Percentiles rank a stretch among this genome's conserved stretches.
phyloP scores from a whole-genome alignment of 2,329 filamentous ascomycete genomes.

The Pseudogymnoascus pannorum region DNA sequence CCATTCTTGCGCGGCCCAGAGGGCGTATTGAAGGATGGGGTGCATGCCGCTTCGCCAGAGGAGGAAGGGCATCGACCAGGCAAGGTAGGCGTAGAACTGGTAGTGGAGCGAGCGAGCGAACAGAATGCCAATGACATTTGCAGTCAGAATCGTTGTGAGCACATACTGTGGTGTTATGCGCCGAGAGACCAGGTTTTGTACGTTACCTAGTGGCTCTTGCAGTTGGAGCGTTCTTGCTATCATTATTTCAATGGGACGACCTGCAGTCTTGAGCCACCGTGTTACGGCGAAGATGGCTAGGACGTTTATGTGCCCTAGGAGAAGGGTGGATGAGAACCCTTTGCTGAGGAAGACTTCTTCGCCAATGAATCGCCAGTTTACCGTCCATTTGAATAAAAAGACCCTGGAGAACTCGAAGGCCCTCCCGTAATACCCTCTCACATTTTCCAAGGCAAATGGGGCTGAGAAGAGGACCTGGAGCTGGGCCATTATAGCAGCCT shows the following conservation, averaged over 20 bases:
- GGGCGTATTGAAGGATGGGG: slow-evolving; percentile 47
- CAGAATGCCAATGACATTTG: slow-evolving; percentile 59
- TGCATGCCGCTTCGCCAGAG: slow-evolving; percentile 59
- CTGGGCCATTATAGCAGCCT: slow-evolving; percentile 65
- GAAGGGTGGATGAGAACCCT: slow-evolving; percentile 49
- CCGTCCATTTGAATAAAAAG: slow-evolving; percentile 97
- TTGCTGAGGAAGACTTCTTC: slow-evolving; percentile 72
- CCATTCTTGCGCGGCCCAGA: slow-evolving; percentile 63
- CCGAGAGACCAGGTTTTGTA: slow-evolving; percentile 41
- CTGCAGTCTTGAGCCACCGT: slow-evolving; percentile 54
- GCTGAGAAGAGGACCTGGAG: slow-evolving; percentile 61
- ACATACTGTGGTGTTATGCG: slow-evolving; percentile 53
- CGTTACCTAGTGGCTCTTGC: slow-evolving; percentile 28
- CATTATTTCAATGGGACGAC: slow-evolving; percentile 41
- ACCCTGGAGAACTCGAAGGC: slow-evolving; percentile 88
- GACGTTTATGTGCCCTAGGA: slow-evolving; percentile 48
- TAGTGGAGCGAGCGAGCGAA: slow-evolving; percentile 67
- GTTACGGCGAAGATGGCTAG: slow-evolving; percentile 48
- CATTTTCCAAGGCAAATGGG: slow-evolving; percentile 63
- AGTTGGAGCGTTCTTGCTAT: slow-evolving; percentile 22
- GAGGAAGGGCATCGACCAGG: slow-evolving; percentile 65
- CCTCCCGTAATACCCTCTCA: slow-evolving; percentile 64
- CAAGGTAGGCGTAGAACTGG: slow-evolving; percentile 67
- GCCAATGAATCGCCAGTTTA: slow-evolving; percentile 95
- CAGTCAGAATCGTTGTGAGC: slow-evolving; percentile 53